Conservation (phyloP, 2,329 filamentous ascomycete species). For the Claviceps sp. region DNA sequence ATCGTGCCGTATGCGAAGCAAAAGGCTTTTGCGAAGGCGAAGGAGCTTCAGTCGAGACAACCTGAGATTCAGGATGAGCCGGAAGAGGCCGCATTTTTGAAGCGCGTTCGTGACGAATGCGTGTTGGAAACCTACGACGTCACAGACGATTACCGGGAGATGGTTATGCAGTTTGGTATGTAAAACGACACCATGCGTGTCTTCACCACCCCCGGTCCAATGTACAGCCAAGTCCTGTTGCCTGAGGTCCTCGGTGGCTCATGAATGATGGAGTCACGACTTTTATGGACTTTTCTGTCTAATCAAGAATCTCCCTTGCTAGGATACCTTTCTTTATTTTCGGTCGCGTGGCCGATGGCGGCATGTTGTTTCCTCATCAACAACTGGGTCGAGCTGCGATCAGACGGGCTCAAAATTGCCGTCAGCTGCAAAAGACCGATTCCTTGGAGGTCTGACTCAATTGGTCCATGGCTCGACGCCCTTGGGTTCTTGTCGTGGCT, state of each 20-base stretch:
- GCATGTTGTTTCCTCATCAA: conserved; percentile 81
- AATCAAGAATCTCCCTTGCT: conserved; percentile 21
- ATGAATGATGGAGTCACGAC: too few species aligned
- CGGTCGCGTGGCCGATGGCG: conserved; percentile 88
- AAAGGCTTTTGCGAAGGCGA: conserved; percentile 63
- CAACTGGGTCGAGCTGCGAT: conserved; percentile 90
- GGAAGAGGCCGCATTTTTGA: conserved; percentile 70
- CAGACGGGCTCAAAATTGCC: conserved; percentile 89
- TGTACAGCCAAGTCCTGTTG: too few species aligned
- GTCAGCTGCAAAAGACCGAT: conserved; percentile 78
- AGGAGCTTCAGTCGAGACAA: conserved; percentile 53
- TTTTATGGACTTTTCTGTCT: not conserved
- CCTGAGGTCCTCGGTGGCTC: too few species aligned
- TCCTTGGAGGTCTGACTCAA: conserved; percentile 82
- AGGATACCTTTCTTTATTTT: conserved; percentile 84
- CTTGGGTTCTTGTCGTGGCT: conserved; percentile 89
- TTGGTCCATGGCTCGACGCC: conserved; percentile 81
- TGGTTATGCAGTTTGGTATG: conserved; percentile 67
- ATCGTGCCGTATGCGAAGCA: conserved; percentile 78
- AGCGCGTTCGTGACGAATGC: conserved; percentile 70
- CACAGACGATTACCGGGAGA: conserved; percentile 79
- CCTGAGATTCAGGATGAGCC: conserved; percentile 49
- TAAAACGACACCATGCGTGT: not conserved
- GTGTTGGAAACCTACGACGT: conserved; percentile 80
- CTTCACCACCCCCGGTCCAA: not conserved